Conservation (phyloP, 306 rosid species). For the Vigna nakashimae region DNA sequence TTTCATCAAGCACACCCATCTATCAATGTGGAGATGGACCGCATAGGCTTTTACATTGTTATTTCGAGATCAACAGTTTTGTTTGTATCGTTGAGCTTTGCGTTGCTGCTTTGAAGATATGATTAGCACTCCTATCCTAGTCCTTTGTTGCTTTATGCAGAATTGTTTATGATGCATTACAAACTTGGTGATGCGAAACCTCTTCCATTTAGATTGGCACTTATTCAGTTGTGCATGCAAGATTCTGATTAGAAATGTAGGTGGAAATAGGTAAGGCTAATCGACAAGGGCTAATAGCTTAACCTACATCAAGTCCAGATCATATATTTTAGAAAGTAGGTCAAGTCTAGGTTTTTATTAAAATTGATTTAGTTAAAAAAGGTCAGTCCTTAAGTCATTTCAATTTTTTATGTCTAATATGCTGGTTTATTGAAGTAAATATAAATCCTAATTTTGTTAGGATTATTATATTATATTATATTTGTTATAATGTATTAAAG, state of each 20-base stretch:
- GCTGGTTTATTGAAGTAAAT: too few species aligned
- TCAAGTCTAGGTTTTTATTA: too few species aligned
- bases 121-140: neutral
- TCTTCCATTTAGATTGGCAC: conserved; percentile 20
- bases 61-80: conserved; percentile 7
- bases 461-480: too few species aligned
- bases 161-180: conserved; percentile 4
- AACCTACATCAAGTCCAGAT: too few species aligned
- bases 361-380: too few species aligned
- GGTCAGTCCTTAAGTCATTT: too few species aligned
- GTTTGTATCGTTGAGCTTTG: conserved; percentile 18
- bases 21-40: conserved; percentile 23
- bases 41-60: conserved; percentile 2
- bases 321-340: too few species aligned
- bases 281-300: too few species aligned
- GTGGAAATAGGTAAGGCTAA: too few species aligned
- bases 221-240: neutral
- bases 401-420: too few species aligned
- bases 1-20: neutral
- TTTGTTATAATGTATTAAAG: too few species aligned
- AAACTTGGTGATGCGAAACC: neutral
- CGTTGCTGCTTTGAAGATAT: conserved; percentile 15
- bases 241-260: conserved; percentile 1
- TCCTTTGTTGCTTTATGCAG: conserved; percentile 16
- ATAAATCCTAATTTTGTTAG: too few species aligned